Base-by-base conservation (phyloP, 345 rosid genomes). In the Populus ilicifolia region DNA sequence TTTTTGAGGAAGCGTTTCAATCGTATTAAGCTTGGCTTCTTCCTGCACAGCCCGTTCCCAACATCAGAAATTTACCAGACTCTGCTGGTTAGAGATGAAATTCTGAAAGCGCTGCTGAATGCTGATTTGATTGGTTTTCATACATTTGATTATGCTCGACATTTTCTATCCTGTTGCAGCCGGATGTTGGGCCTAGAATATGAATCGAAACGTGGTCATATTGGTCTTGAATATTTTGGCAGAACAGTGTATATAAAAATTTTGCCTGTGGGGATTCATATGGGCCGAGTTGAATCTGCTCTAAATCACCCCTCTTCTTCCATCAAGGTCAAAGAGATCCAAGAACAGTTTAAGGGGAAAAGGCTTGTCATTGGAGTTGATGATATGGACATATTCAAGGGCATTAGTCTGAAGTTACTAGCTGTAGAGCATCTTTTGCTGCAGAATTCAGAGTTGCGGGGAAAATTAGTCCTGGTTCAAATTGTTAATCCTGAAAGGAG, bases 381-480 rank as follows among this genome's bases (percentile, higher is more conserved):
- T 72, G 89, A 86, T 78, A 84, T 82, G 89, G 89, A 86, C 74
- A 80, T 86, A 50, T 84, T 86, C 70, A 86, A 86, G 67, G 89
- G 89, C 52, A 78, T 86, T 30, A 86, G 87, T 74, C 77, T 84
- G 64, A 84, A 86, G 77, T 70, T 86, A 61, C 69, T 84, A 1
- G 87, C 89, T 10, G 44, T 84, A 63, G 89, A 86, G 67, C 87
- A 79, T 67, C 85, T 86, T 54, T 69, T 86, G 78, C 72, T 29
- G 66, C 86, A 80, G 70, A 69, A 75, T 59, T 78, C 78, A 17
- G 83, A 78, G 4, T 69, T 84, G 64, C 69, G 36, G 17, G 89
- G 89, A 18, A 64, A 80, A 23, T 76, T 86, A 21, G 87, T 86
- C 69, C 69, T 84, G 64, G 86, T 86, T 72, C 89, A 86, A 75